A percentile compares a stretch with the other conserved stretches of the same genome.
Conservation (phyloP, 2,329 filamentous ascomycete genomes). For the Penicillium brasilianum region DNA sequence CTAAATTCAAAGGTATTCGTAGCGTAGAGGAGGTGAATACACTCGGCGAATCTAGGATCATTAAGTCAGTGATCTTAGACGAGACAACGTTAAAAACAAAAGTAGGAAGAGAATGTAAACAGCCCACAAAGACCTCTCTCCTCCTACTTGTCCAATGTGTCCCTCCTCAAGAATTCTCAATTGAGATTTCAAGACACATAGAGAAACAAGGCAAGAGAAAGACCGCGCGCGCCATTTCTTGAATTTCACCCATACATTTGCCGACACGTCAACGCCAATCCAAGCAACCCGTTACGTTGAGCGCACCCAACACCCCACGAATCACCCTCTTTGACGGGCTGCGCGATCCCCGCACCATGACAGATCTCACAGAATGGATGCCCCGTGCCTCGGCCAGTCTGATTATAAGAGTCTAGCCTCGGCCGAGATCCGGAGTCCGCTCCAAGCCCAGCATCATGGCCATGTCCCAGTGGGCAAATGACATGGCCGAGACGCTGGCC, state of each 20-base stretch:
- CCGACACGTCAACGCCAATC: conserved; percentile 40
- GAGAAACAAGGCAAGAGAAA: not conserved
- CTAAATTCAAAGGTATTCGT: conserved; percentile 46
- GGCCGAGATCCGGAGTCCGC: conserved; percentile 8
- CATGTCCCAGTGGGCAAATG: conserved; percentile 31
- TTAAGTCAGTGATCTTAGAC: not conserved
- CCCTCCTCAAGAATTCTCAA: not conserved
- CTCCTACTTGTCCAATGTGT: not conserved
- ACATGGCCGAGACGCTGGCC: conserved; percentile 41
- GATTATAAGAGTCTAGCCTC: not conserved
- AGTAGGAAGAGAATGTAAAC: not conserved
- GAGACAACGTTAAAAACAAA: no score
- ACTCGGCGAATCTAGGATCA: conserved; percentile 40
- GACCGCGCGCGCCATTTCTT: not conserved
- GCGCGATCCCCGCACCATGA: conserved; percentile 34
- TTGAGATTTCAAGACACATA: not conserved
- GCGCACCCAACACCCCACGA: not conserved
- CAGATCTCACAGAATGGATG: conserved; percentile 40
- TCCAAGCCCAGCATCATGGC: not conserved
- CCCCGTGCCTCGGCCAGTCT: no score
- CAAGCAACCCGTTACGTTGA: conserved; percentile 28
- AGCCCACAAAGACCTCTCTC: not conserved
- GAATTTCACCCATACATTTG: conserved; percentile 38
- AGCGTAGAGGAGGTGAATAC: conserved; percentile 42
- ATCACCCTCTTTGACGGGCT: conserved; percentile 33